These are phyloP conservation scores for Phascolomyces articulosus DNA, from an alignment of 371 early-diverging fungal species.

Conservation along the genomic window DNA sequence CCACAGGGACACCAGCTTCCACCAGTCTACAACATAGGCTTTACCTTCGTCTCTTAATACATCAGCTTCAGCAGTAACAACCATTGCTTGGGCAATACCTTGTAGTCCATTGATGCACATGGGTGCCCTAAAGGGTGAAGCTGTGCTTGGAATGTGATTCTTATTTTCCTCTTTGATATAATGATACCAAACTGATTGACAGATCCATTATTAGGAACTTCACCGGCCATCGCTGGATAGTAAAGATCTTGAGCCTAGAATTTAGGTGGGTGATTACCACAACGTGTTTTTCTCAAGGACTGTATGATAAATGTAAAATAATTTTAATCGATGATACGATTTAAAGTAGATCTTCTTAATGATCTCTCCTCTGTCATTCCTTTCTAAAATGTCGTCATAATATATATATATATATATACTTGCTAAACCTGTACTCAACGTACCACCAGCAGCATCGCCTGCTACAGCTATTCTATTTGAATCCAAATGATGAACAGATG, in stretches of 20 bases:
- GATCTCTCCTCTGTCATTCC: too few relatives aligned
- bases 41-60: slow-evolving; percentile 42
- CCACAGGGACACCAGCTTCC: slow-evolving; percentile 28
- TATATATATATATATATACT: slow-evolving; percentile 6
- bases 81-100: slow-evolving; percentile 30
- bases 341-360: too few relatives aligned
- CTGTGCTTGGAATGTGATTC: slow-evolving; percentile 14
- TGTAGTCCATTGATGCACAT: slow-evolving; percentile 23
- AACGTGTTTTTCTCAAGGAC: slow-evolving; percentile 33
- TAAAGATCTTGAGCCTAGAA: slow-evolving; percentile 28
- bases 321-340: too few relatives aligned
- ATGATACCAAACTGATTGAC: slow-evolving; percentile 29
- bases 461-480: slow-evolving; percentile 24
- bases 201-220: slow-evolving; percentile 24
- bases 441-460: slow-evolving; percentile 43
- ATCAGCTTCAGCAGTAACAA: slow-evolving; percentile 40
- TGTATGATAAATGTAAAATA: not conserved
- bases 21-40: slow-evolving; percentile 24
- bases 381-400: too few relatives aligned
- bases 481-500: slow-evolving; percentile 17
- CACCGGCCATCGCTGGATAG: slow-evolving; percentile 30
- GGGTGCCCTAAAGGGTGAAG: slow-evolving; percentile 19
- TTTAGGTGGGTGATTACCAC: slow-evolving; percentile 1
- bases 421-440: slow-evolving; percentile 25
- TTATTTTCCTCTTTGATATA: slow-evolving; percentile 18